Evolutionary conservation across 78 protist species (phyloP), one percentile per base, ranked within the genome.

Genomic region (Bigelowiella natans): DNA sequence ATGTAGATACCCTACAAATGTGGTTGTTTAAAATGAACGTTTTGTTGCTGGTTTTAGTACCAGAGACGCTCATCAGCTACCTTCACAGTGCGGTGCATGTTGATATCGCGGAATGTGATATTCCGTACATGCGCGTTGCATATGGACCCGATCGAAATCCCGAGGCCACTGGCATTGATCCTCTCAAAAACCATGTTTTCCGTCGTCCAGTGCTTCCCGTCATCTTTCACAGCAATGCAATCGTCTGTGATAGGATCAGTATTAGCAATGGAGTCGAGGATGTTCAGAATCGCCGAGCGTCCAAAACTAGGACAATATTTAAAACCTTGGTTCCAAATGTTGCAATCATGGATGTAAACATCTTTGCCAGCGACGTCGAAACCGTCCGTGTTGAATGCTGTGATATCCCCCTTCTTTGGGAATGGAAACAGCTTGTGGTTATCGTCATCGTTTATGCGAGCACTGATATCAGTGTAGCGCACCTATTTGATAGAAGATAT

Each of bases 351-450:
- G 64, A 94, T 88, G 73, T 88, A 83, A 7, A 92, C 93, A 86
- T 90, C 89, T 84, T 39, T 31, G n/a, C 94, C 94, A 0, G 94
- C 31, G 2, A 88, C 82, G 82, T 91, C 94, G 40, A 92, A 90
- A 0, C 95, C 94, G 87, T 92, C 94, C 2, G 94, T 94, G 92
- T 92, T 94, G 87, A 94, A 92, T n/a, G 94, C 94, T 38, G 90
- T 89, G 64, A 94, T 2, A 39, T 94, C 94, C 73, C 39, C 31
- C 36, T 82, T 7, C 0, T 0, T 83, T n/a, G n/a, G n/a, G n/a
- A n/a, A n/a, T n/a, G n/a, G n/a, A n/a, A n/a, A n/a, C 34, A 51
- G 7, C 18, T 7, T 51, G 89, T 90, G 92, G 39, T 0, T 39
- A 85, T 89, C 93, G 38, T 0, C 82, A 34, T 90, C 83, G 85